Percentiles rank a stretch among this genome's conserved stretches.
Evolutionary conservation across 345 rosid species (phyloP).

Genomic region (Eucalyptus pauciflora): DNA sequence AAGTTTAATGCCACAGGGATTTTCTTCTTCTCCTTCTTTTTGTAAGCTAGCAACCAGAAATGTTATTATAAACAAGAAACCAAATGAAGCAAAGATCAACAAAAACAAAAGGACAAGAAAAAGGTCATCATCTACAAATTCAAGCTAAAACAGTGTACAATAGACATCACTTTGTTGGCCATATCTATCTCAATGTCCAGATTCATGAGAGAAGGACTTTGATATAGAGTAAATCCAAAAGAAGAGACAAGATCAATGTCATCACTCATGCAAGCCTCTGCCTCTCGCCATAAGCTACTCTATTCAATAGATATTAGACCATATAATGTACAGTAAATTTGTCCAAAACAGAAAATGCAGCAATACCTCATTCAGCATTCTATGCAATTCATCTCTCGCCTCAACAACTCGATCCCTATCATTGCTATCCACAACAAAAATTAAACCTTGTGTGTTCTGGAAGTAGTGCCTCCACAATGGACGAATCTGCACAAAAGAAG

Average conservation of each 20-base stretch:
- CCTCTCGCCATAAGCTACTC: not conserved
- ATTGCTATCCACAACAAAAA: constrained; percentile 68
- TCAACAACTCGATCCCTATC: constrained; percentile 75
- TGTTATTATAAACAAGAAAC: not conserved
- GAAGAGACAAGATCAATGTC: not conserved
- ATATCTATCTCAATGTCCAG: not conserved
- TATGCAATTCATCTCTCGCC: constrained; percentile 63
- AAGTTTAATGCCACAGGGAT: not conserved
- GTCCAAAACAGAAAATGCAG: not conserved
- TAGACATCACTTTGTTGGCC: not conserved
- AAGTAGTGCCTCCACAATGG: constrained; percentile 82
- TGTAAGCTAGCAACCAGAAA: not conserved
- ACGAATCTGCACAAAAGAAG: constrained; percentile 34
- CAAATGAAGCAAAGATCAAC: not conserved
- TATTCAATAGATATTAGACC: not conserved
- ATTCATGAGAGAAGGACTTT: not conserved
- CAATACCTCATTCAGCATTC: constrained; percentile 63
- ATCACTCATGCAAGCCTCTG: not conserved
- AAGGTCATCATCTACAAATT: not conserved
- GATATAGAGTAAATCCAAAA: not conserved
- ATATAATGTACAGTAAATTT: not conserved
- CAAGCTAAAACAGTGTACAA: not conserved
- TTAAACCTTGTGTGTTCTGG: constrained; percentile 75
- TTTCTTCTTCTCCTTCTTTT: not conserved
- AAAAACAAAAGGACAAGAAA: not conserved